phyloP scores from a whole-genome alignment of 2,329 filamentous ascomycete genomes.

The Colletotrichum sp. region DNA sequence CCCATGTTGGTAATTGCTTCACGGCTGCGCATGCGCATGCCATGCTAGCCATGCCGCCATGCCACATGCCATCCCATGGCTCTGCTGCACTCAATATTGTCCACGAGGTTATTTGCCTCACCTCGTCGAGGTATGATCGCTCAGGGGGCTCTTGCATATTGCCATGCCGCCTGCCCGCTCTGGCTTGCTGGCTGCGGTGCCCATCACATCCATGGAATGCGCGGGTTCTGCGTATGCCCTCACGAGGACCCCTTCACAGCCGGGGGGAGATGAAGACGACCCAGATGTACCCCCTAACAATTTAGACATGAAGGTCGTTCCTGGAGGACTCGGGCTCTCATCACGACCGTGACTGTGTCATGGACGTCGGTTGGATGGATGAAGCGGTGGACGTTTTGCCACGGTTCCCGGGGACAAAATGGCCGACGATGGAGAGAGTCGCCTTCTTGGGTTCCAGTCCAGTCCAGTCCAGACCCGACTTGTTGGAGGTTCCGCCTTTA shows the following conservation, averaged over 20 bases:
- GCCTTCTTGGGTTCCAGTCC: neutral
- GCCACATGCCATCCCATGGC: neutral
- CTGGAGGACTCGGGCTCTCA: neutral
- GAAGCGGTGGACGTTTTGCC: neutral
- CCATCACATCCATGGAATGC: neutral
- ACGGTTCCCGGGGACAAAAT: neutral
- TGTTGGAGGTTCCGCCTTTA: neutral
- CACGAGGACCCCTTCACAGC: neutral
- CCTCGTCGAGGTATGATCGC: neutral
- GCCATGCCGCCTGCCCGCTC: neutral
- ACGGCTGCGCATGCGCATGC: neutral
- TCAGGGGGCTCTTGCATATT: neutral
- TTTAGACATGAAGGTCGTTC: neutral
- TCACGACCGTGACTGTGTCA: neutral
- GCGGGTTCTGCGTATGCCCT: neutral
- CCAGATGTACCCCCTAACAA: constrained; percentile 11
- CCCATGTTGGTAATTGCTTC: neutral
- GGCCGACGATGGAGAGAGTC: neutral
- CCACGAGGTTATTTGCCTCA: neutral
- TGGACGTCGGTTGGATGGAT: neutral
- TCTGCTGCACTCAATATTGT: neutral
- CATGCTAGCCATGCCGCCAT: neutral
- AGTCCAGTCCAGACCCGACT: neutral
- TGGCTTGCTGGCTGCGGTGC: neutral
- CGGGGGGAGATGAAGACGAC: neutral